Percentiles rank a stretch among this genome's conserved stretches.
Conservation (phyloP, 1,284 basidiomycete genomes). For the Anthracocystis setariae region DNA sequence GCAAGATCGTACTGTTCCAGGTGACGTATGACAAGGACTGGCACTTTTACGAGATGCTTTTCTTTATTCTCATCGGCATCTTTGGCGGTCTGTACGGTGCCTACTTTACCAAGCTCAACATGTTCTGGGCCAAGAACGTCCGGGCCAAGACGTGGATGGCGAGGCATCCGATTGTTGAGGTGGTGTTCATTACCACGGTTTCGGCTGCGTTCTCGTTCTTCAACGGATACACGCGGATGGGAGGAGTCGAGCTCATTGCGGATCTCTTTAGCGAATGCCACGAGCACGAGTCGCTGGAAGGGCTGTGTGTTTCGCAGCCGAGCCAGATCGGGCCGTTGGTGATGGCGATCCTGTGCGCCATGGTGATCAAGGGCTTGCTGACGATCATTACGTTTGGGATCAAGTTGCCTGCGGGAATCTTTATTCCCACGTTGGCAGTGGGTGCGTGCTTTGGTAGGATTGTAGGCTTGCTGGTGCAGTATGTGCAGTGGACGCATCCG, state of each 20-base stretch:
- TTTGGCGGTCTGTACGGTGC: constrained; percentile 84
- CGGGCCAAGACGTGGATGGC: constrained; percentile 63
- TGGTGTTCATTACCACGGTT: constrained; percentile 75
- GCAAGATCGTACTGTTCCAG: constrained; percentile 74
- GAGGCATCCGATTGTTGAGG: constrained; percentile 82
- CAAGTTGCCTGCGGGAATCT: constrained; percentile 80
- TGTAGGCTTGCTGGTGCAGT: constrained; percentile 85
- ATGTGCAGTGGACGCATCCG: constrained; percentile 77
- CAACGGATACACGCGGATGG: constrained; percentile 91
- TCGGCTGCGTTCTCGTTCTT: constrained; percentile 77
- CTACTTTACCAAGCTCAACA: constrained; percentile 89
- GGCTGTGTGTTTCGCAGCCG: constrained; percentile 78
- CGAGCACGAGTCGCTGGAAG: constrained; percentile 74
- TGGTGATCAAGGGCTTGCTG: constrained; percentile 73
- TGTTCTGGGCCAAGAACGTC: constrained; percentile 74
- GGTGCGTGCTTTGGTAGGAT: constrained; percentile 93
- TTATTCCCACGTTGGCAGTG: constrained; percentile 93
- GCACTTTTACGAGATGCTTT: constrained; percentile 81
- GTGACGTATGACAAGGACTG: constrained; percentile 92
- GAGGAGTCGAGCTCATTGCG: constrained; percentile 88
- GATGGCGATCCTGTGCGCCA: constrained; percentile 76
- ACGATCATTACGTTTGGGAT: constrained; percentile 95
- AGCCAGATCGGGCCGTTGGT: constrained; percentile 77
- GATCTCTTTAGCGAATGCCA: constrained; percentile 68
- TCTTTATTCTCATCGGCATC: constrained; percentile 85